Evolutionary conservation across 2,329 filamentous ascomycete species (phyloP).

Genomic region (Alternaria sp.): DNA sequence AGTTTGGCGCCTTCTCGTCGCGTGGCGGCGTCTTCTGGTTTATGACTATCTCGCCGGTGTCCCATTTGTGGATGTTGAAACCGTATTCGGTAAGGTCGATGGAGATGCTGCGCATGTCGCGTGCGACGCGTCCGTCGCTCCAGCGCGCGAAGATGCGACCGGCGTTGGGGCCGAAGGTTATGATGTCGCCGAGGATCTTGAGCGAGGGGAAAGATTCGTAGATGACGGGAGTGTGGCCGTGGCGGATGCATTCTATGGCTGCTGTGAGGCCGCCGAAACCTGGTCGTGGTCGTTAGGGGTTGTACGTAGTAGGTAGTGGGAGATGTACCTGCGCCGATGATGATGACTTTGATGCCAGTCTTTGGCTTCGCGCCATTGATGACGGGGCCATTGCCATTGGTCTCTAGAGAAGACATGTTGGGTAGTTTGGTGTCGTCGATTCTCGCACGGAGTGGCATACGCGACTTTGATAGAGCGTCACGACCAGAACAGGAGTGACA

Average conservation of each 20-base stretch:
- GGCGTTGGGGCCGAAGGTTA: slow-evolving; percentile 68
- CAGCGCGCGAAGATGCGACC: slow-evolving; percentile 69
- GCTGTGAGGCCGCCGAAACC: slow-evolving; percentile 70
- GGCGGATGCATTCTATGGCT: slow-evolving; percentile 69
- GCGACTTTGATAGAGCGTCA: slow-evolving; percentile 1
- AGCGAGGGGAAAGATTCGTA: slow-evolving; percentile 66
- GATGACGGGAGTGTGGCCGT: slow-evolving; percentile 67
- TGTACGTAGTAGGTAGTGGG: not conserved
- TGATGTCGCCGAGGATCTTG: slow-evolving; percentile 69
- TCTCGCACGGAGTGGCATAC: slow-evolving; percentile 32
- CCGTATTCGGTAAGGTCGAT: slow-evolving; percentile 64
- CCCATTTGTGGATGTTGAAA: slow-evolving; percentile 69
- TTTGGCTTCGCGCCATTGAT: slow-evolving; percentile 25
- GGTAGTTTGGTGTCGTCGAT: slow-evolving; percentile 25
- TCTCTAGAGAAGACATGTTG: slow-evolving; percentile 32
- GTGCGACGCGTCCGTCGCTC: slow-evolving; percentile 59
- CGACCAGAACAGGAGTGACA: not conserved
- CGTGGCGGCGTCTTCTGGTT: slow-evolving; percentile 61
- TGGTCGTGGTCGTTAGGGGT: slow-evolving; percentile 24
- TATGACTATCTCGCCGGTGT: slow-evolving; percentile 66
- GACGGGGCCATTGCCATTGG: slow-evolving; percentile 4
- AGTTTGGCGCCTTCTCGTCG: slow-evolving; percentile 60
- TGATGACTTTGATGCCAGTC: slow-evolving; percentile 63
- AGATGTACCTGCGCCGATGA: slow-evolving; percentile 55
- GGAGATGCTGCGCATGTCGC: slow-evolving; percentile 59